Base-by-base conservation (phyloP, 768 basidiomycete genomes). In the Boletellus sp. region DNA sequence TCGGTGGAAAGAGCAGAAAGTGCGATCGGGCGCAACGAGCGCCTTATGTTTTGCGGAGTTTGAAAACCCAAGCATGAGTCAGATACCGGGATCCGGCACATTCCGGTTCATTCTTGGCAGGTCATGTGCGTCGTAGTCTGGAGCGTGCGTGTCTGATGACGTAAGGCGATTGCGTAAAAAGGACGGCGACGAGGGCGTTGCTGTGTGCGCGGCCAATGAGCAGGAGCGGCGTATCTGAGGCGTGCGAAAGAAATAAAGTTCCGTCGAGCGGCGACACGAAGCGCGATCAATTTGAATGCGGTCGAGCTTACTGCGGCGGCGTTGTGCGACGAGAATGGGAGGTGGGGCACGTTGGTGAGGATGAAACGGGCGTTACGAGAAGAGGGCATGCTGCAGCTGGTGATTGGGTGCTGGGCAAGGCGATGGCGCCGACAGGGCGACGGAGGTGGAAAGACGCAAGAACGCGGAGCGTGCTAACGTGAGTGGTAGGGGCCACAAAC, bases 401-500 rank as follows among this genome's bases (percentile, higher is more conserved):
- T 56, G 60, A 62, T 60, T 67, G 65, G 49, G 33, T 42, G 47
- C 55, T 17, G 43, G 42, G 55, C 40, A 50, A 36, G 48, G 56
- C 48, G 42, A 51, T 47, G 32, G 49, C 38, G 44, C 41, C 37
- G 28, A 26, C 40, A 48, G 48, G 42, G 51, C 43, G 39, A 58
- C 52, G 41, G 23, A 50, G 19, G 35, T 26, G 28, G 43, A 47
- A 38, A 45, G 37, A 45, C 12, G 38, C 40, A 36, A 46, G 40
- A 47, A 45, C 6, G 26, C 41, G 19, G 16, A 31, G 46, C 12
- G 48, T 36, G 45, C 17, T 38, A 26, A 31, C 32, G 41, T 41
- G 50, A 61, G 53, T 58, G 54, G 55, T 44, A 51, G 58, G 35
- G 52, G 44, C 55, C 54, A 61, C 66, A 61, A 70, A 68, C 66